These are phyloP conservation scores for Anthoceros angustus DNA, from an alignment of 225 moss, liverwort and hornwort species.

Conservation along the genomic window DNA sequence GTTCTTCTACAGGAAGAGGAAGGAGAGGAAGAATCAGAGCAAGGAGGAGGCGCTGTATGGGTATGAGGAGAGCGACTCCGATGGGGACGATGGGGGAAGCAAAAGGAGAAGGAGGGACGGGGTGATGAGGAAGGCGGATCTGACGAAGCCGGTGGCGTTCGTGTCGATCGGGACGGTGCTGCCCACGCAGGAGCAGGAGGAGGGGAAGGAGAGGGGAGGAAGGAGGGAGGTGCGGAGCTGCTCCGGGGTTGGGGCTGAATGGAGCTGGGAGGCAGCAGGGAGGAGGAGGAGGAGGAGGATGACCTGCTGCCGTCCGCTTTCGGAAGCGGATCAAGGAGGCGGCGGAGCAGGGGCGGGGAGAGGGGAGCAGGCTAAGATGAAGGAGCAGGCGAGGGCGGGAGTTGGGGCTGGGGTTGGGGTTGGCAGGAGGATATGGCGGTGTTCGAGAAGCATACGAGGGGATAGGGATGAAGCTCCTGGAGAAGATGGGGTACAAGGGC, in stretches of 20 bases:
- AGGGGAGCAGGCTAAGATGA: conserved; percentile 57
- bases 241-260: conserved; percentile 33
- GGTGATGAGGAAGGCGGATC: conserved; percentile 44
- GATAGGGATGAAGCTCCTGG: conserved; percentile 64
- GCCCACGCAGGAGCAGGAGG: conserved; percentile 50
- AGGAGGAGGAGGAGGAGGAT: conserved; percentile 35
- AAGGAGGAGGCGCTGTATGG: conserved; percentile 87
- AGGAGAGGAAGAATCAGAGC: conserved; percentile 46
- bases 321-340: conserved; percentile 79
- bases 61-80: conserved; percentile 59
- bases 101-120: conserved; percentile 59
- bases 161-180: conserved; percentile 65
- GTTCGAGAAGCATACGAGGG: conserved; percentile 67
- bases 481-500: conserved; percentile 99
- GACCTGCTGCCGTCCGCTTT: conserved; percentile 82
- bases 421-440: conserved; percentile 22
- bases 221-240: conserved; percentile 14
- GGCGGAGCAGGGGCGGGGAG: conserved; percentile 65
- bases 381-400: conserved; percentile 30
- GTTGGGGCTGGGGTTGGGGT: conserved; percentile 10
- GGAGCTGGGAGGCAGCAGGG: conserved; percentile 8
- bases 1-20: conserved; percentile 49
- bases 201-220: conserved; percentile 31
- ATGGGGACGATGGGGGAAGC: conserved; percentile 32
- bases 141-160: conserved; percentile 67